Evolutionary conservation across 176 grass and related monocot genomes (phyloP).

Genomic region (Avena eriantha): DNA sequence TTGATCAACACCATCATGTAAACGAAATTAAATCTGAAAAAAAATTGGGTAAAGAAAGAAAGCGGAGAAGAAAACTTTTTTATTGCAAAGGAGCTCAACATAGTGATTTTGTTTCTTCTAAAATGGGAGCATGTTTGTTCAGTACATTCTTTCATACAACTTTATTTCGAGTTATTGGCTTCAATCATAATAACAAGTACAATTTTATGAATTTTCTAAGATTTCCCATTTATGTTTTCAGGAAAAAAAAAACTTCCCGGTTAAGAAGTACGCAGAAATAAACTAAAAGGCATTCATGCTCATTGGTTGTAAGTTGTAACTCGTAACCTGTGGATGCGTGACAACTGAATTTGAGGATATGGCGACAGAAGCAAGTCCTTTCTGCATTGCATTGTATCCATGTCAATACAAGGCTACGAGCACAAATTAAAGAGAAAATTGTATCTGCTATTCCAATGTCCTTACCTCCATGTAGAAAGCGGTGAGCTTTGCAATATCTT

Average conservation of each 20-base stretch:
- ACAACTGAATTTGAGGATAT: conserved; percentile 84
- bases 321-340: conserved; percentile 79
- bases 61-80: background rate
- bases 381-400: conserved; percentile 57
- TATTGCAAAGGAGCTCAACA: background rate
- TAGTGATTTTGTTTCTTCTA: background rate
- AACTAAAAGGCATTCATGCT: background rate
- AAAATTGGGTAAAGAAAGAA: background rate
- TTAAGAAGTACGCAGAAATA: background rate
- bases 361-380: conserved; percentile 74
- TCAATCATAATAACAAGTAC: background rate
- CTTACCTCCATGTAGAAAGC: conserved; percentile 81
- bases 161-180: background rate
- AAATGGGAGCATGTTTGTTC: background rate
- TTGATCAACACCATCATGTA: background rate
- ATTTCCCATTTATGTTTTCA: background rate
- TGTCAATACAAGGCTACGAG: conserved; percentile 21
- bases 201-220: background rate
- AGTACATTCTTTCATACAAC: background rate
- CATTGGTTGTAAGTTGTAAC: background rate
- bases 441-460: background rate
- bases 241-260: background rate
- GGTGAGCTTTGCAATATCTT: conserved; percentile 79
- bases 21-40: background rate
- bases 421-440: background rate